Conservation (phyloP, 192 early-diverging fungal species). For the Dispira simplex region DNA sequence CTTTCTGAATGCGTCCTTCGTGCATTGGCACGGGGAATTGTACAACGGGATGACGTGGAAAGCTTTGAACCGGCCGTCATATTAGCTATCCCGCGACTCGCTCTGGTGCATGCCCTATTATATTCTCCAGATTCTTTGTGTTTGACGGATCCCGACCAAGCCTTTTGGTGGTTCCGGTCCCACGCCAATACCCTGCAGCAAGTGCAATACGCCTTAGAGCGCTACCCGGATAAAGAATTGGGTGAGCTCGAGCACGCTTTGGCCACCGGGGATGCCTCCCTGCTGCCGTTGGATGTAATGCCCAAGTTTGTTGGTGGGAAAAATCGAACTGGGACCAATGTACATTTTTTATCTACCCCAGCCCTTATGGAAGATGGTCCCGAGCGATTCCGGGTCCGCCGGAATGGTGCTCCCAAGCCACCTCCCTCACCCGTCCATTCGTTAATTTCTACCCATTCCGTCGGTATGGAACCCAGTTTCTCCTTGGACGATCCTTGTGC, state of each 20-base stretch:
- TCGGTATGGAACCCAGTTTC: no score
- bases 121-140: constrained; percentile 35
- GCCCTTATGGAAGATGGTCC: neutral
- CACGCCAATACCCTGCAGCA: constrained; percentile 20
- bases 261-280: constrained; percentile 23
- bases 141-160: constrained; percentile 31
- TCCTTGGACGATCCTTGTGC: constrained; percentile 9
- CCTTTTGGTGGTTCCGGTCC: constrained; percentile 45
- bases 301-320: constrained; percentile 7
- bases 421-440: constrained; percentile 6
- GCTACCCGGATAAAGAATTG: constrained; percentile 12
- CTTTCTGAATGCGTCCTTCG: constrained; percentile 42
- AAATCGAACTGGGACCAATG: neutral
- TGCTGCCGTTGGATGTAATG: constrained; percentile 13
- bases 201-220: constrained; percentile 11
- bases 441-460: neutral
- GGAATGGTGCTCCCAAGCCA: neutral
- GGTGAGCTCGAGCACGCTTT: constrained; percentile 20
- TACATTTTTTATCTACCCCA: neutral
- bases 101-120: constrained; percentile 36
- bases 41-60: constrained; percentile 29
- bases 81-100: constrained; percentile 38
- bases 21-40: constrained; percentile 16
- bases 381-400: neutral
- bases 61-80: constrained; percentile 40